Evolutionary conservation across 768 basidiomycete genomes (phyloP).

Genomic region (Suillus subaureus): DNA sequence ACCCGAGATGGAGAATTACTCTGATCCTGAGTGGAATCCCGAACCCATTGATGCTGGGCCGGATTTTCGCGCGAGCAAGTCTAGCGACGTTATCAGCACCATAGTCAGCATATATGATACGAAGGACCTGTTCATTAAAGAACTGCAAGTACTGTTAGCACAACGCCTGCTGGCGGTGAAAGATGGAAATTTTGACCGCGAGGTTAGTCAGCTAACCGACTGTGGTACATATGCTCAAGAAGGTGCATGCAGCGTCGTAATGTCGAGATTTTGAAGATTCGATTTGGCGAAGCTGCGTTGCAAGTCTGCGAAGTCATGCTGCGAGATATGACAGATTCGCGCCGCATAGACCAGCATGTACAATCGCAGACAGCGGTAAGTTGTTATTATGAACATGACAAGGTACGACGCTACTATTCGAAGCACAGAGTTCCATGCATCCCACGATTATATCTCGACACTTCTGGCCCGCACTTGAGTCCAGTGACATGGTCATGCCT

Average conservation of each 20-base stretch:
- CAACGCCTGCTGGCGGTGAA: conserved; percentile 80
- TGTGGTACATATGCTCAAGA: conserved; percentile 11
- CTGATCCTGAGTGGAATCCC: conserved; percentile 92
- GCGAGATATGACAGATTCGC: conserved; percentile 95
- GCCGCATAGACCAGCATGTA: conserved; percentile 84
- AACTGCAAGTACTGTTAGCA: conserved; percentile 89
- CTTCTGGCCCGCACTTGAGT: conserved; percentile 91
- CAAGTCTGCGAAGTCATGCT: conserved; percentile 99
- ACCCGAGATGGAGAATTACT: conserved; percentile 80
- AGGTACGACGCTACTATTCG: not conserved
- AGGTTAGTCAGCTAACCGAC: conserved; percentile 38
- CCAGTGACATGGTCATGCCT: conserved; percentile 75
- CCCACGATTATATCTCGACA: conserved; percentile 91
- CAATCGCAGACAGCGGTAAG: conserved; percentile 72
- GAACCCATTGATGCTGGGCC: conserved; percentile 97
- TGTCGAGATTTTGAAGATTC: conserved; percentile 91
- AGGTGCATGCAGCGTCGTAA: conserved; percentile 68
- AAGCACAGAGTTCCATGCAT: conserved; percentile 68
- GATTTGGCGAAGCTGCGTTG: conserved; percentile 91
- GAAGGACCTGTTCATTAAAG: conserved; percentile 94
- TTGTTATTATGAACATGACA: conserved; percentile 2
- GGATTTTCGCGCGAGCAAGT: conserved; percentile 88
- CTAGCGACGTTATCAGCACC: conserved; percentile 93
- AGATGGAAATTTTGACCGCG: conserved; percentile 77
- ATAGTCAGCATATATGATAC: conserved; percentile 98